Percentiles rank a stretch among this genome's conserved stretches.
phyloP scores from a whole-genome alignment of 2,329 filamentous ascomycete genomes.

The Paecilomyces sp. region DNA sequence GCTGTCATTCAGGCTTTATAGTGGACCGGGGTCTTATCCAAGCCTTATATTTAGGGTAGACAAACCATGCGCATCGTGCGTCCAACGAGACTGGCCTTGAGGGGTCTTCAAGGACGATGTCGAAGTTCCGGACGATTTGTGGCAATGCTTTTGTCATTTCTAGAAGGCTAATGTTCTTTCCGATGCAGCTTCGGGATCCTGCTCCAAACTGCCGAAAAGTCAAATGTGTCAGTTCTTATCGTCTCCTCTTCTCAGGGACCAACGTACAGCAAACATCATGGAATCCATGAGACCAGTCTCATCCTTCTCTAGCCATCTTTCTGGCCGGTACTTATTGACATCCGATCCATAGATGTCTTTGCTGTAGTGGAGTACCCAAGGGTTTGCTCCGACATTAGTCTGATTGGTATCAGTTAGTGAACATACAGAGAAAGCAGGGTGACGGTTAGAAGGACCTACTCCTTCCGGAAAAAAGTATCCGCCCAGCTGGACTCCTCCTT shows the following conservation, averaged over 20 bases:
- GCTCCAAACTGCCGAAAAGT: constrained; percentile 7
- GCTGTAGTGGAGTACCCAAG: constrained; percentile 67
- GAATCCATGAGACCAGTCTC: constrained; percentile 6
- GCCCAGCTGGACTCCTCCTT: constrained; percentile 31
- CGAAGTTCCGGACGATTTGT: not conserved
- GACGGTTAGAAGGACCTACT: constrained; percentile 13
- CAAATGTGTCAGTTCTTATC: not conserved
- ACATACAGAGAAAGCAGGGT: not conserved
- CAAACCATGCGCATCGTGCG: not conserved
- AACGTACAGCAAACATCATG: constrained; percentile 6
- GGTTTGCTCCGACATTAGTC: constrained; percentile 33
- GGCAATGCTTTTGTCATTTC: constrained; percentile 9
- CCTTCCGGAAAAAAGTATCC: constrained; percentile 43
- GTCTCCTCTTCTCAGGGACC: not conserved
- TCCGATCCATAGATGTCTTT: constrained; percentile 62
- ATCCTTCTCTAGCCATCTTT: constrained; percentile 9
- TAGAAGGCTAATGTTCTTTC: constrained; percentile 25
- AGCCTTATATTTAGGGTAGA: not conserved
- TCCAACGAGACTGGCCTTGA: not conserved
- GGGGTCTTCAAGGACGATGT: not conserved
- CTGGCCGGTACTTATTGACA: constrained; percentile 46
- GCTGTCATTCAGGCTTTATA: no score
- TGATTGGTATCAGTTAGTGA: not conserved
- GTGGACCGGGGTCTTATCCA: not conserved
- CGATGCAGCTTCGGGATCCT: constrained; percentile 46